Base-by-base conservation (phyloP, 148 eudicot species). In the Cornus suecica region DNA sequence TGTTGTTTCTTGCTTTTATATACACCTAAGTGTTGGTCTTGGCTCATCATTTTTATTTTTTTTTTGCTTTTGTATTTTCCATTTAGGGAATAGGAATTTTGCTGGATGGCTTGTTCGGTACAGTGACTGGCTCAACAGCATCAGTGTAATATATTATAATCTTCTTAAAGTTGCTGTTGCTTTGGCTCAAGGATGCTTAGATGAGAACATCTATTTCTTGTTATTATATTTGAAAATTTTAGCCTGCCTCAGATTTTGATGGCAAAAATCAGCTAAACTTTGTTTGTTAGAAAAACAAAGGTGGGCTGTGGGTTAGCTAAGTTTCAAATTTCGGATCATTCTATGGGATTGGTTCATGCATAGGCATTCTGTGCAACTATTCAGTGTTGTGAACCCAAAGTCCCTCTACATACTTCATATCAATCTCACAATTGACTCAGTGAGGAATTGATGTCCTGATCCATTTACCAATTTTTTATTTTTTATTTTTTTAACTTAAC, bases 31-130 rank as follows among this genome's bases (percentile, higher is more conserved):
- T 18, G 25, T 22, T 4, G 62, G 62, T n/a, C 20, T 27, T 14
- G 18, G 30, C 26, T 24, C 25, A 22, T 7, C 9, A 28, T 37
- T 61, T 32, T 25, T 69, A 18, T 13, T 25, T 61, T 63, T 26
- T 48, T 16, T 52, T 70, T 42, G 15, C 52, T 1, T 16, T 24
- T 54, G 3, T 30, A 56, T 28, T 31, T 20, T 8, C 22, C 71
- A 63, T 69, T 80, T 66, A 94, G 99, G 99, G 99, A 71, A 66
- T 91, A 25, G 89, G 91, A 67, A 83, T 84, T 45, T 76, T 95
- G 76, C 68, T 92, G 81, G 90, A 91, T 80, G 99, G 97, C 18
- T 68, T 86, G 41, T 90, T 84, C 70, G 99, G 99, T 24, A 80
- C 97, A 66, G 73, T 79, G 42, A 80, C 76, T 79, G 99, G 97